Conservation (phyloP, 768 basidiomycete genomes). For the Mycena filopes region DNA sequence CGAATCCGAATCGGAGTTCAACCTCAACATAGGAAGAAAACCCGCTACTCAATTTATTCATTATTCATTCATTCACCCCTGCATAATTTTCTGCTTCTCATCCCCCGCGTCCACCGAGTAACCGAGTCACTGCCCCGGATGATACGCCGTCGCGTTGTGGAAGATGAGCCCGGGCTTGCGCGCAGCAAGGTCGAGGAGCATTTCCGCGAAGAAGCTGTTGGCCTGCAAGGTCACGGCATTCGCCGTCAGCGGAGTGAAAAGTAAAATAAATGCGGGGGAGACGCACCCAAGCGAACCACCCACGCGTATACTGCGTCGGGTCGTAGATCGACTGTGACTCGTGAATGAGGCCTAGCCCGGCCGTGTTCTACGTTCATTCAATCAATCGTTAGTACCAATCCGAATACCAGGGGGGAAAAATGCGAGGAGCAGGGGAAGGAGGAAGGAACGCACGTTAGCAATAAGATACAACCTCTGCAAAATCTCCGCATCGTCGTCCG, state of each 20-base stretch:
- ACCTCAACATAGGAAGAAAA: no score
- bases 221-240: conserved; percentile 40
- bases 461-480: conserved; percentile 68
- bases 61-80: no score
- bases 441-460: conserved; percentile 64
- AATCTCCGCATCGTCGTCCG: conserved; percentile 78
- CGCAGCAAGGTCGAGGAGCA: conserved; percentile 80
- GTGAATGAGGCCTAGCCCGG: conserved; percentile 27
- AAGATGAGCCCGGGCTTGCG: conserved; percentile 79
- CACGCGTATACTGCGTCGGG: conserved; percentile 11
- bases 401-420: no score
- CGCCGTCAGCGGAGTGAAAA: not conserved
- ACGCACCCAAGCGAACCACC: conserved; percentile 27
- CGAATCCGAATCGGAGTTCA: no score
- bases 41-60: no score
- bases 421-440: not conserved
- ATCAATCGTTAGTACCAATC: no score
- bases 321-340: conserved; percentile 27
- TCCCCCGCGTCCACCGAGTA: no score
- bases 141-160: conserved; percentile 64
- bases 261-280: not conserved
- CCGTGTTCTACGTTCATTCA: conserved; percentile 25
- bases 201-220: conserved; percentile 86
- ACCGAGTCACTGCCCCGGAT: conserved; percentile 48
- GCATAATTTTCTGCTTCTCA: not conserved